These are phyloP conservation scores for Kluyveromyces sp. DNA, from an alignment of 1,139 yeast genomes.

Conservation along the genomic window DNA sequence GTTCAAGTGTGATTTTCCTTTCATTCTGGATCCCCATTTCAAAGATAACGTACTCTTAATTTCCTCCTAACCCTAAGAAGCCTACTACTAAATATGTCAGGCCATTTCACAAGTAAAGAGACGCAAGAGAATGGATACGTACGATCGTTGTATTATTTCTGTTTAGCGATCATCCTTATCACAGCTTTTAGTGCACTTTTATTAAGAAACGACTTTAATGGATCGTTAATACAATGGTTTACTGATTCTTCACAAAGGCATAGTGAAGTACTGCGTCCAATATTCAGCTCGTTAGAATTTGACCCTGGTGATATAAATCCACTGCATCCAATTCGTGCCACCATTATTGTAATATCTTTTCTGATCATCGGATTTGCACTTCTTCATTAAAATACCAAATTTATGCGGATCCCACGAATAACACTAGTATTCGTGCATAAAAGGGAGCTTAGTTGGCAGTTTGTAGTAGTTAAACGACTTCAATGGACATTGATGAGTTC, in stretches of 20 bases:
- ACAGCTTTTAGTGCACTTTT: background rate
- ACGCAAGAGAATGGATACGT: background rate
- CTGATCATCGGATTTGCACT: slow-evolving; percentile 13
- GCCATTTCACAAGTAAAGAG: too few species aligned
- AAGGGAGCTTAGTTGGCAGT: too few species aligned
- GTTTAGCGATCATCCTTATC: background rate
- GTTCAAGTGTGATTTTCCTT: too few species aligned
- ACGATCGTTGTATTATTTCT: background rate
- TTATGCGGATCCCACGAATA: background rate
- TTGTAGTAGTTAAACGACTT: too few species aligned
- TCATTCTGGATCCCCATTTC: too few species aligned
- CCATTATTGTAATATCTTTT: slow-evolving; percentile 12
- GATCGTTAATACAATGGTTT: background rate
- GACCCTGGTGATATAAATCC: slow-evolving; percentile 22
- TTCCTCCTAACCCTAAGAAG: too few species aligned
- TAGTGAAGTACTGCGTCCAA: background rate
- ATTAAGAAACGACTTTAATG: background rate
- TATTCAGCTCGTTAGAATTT: slow-evolving; percentile 12
- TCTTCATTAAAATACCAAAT: slow-evolving; percentile 2
- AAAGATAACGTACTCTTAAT: too few species aligned
- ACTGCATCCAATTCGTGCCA: slow-evolving; percentile 12
- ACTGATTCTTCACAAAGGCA: background rate
- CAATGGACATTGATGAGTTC: too few species aligned
- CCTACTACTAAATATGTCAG: too few species aligned
- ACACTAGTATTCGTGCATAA: background rate